Evolutionary conservation across 2,329 filamentous ascomycete species (phyloP).

Genomic region (Cordyceps tenuipes): DNA sequence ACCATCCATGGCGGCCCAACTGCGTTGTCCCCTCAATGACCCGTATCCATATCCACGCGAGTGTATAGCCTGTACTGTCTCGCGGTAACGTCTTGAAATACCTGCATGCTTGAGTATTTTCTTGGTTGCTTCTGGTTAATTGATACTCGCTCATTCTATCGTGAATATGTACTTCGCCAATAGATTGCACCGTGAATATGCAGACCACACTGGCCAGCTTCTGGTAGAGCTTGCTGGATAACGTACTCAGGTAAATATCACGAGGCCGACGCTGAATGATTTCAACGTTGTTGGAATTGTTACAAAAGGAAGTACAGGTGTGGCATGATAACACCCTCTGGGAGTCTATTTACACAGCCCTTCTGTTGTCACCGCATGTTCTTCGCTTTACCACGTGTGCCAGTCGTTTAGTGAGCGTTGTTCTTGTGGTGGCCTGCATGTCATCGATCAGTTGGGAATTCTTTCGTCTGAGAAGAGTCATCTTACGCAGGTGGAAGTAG

Average conservation of each 20-base stretch:
- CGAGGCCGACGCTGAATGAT: constrained; percentile 13
- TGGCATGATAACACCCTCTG: constrained; percentile 29
- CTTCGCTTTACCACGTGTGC: constrained; percentile 18
- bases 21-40: background rate
- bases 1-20: constrained; percentile 2
- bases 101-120: background rate
- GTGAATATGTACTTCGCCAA: background rate
- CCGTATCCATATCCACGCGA: background rate
- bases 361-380: constrained; percentile 9
- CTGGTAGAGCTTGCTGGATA: too few relatives aligned
- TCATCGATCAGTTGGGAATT: constrained; percentile 17
- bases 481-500: constrained; percentile 98
- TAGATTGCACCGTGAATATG: background rate
- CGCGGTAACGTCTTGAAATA: background rate
- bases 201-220: background rate
- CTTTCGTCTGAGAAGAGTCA: background rate
- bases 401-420: constrained; percentile 78
- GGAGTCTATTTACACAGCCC: constrained; percentile 35
- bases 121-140: background rate
- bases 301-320: constrained; percentile 29
- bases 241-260: background rate
- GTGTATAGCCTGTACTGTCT: background rate
- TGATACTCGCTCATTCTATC: background rate
- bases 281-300: constrained; percentile 17
- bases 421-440: constrained; percentile 96